phyloP scores from a whole-genome alignment of 2,329 filamentous ascomycete genomes.

The Blumeria hordei region DNA sequence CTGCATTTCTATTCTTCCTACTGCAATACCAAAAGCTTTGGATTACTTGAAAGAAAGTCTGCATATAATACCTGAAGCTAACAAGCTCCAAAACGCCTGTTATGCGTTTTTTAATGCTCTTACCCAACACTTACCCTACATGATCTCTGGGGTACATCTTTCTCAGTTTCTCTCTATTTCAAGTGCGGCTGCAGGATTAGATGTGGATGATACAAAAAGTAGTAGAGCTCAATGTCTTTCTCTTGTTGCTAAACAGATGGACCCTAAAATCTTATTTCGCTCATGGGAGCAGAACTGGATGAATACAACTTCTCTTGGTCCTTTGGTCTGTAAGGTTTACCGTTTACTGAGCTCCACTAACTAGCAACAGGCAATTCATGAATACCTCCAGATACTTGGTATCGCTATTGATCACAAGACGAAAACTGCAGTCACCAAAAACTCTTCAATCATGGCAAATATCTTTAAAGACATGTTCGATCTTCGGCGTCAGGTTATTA shows the following conservation, averaged over 20 bases:
- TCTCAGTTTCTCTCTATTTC: conserved; percentile 49
- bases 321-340: conserved; percentile 25
- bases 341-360: conserved; percentile 6
- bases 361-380: conserved; percentile 30
- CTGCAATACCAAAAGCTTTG: conserved; percentile 47
- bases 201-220: conserved; percentile 34
- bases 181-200: conserved; percentile 41
- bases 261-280: conserved; percentile 52
- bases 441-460: conserved; percentile 42
- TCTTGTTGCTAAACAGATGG: conserved; percentile 52
- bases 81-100: conserved; percentile 54
- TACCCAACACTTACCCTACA: conserved; percentile 66
- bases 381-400: conserved; percentile 46
- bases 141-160: conserved; percentile 56
- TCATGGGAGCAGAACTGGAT: conserved; percentile 50
- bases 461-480: conserved; percentile 38
- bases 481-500: conserved; percentile 32
- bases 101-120: conserved; percentile 61
- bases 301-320: conserved; percentile 34
- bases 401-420: conserved; percentile 51
- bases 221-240: conserved; percentile 45
- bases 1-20: conserved; percentile 61
- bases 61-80: conserved; percentile 24
- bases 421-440: conserved; percentile 58
- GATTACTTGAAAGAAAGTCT: conserved; percentile 44